Evolutionary conservation across 75 land plant genomes (phyloP).

Genomic region (Sequoia sempervirens): DNA sequence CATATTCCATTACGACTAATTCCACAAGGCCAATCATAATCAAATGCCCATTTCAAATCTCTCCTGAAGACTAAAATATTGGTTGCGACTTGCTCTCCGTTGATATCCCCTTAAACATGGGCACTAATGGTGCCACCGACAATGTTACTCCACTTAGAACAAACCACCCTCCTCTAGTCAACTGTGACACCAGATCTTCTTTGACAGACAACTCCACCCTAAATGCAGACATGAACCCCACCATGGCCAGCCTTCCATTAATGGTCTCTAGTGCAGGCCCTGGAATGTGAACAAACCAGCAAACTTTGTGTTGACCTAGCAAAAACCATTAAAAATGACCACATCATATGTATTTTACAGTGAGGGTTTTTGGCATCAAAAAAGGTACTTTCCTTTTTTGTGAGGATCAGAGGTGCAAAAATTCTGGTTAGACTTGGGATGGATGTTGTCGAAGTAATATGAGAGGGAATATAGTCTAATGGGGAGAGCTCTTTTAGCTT

Average conservation of each 20-base stretch:
- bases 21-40: slow-evolving; percentile 76
- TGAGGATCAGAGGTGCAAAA: not conserved
- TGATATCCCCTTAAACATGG: too few species aligned
- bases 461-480: not conserved
- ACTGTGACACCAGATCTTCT: slow-evolving; percentile 31
- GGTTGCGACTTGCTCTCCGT: too few species aligned
- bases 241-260: slow-evolving; percentile 85
- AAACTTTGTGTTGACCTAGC: slow-evolving; percentile 56
- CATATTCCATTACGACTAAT: slow-evolving; percentile 67
- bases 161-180: slow-evolving; percentile 63
- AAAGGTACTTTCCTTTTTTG: not conserved
- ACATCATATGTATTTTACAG: not conserved
- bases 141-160: slow-evolving; percentile 29
- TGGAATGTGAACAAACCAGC: slow-evolving; percentile 59
- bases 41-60: slow-evolving; percentile 67
- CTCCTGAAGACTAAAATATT: slow-evolving; percentile 60
- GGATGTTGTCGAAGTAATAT: not conserved
- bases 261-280: slow-evolving; percentile 85
- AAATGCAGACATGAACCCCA: too few species aligned
- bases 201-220: slow-evolving; percentile 58
- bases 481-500: not conserved
- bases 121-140: slow-evolving; percentile 53
- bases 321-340: too few species aligned
- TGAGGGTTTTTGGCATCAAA: not conserved
- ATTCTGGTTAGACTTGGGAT: not conserved